A percentile compares a stretch with the other conserved stretches of the same genome.
Conservation (phyloP, 345 rosid genomes). For the Populus davidiana region DNA sequence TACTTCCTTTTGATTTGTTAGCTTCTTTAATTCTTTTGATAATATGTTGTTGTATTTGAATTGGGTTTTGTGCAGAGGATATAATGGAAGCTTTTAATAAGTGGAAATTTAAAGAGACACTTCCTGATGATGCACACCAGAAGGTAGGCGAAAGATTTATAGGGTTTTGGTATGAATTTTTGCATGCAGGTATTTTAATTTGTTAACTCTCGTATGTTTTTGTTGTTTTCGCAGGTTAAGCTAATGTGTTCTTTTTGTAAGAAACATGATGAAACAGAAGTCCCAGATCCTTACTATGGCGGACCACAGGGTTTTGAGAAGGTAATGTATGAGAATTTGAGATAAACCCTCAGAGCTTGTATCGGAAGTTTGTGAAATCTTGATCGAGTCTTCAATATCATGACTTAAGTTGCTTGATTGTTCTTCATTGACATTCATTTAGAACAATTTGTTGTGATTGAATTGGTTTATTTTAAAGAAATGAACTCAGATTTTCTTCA, state of each 20-base stretch:
- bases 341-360: background rate
- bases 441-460: background rate
- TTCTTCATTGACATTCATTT: background rate
- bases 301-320: slow-evolving; percentile 94
- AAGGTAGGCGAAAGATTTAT: slow-evolving; percentile 41
- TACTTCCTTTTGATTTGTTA: background rate
- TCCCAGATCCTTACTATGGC: slow-evolving; percentile 91
- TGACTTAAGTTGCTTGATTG: background rate
- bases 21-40: background rate
- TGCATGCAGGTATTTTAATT: background rate
- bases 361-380: background rate
- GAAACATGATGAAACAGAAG: slow-evolving; percentile 75
- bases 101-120: slow-evolving; percentile 66
- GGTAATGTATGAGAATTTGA: slow-evolving; percentile 36
- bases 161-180: background rate
- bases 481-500: background rate
- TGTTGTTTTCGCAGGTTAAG: slow-evolving; percentile 56
- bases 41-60: background rate
- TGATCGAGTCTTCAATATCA: background rate
- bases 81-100: slow-evolving; percentile 63
- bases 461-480: background rate
- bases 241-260: slow-evolving; percentile 90
- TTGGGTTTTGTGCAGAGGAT: slow-evolving; percentile 49
- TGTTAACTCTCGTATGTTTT: background rate
- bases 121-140: slow-evolving; percentile 69